Conservation (phyloP, 176 grass and related monocot species). For the Zea mays region DNA sequence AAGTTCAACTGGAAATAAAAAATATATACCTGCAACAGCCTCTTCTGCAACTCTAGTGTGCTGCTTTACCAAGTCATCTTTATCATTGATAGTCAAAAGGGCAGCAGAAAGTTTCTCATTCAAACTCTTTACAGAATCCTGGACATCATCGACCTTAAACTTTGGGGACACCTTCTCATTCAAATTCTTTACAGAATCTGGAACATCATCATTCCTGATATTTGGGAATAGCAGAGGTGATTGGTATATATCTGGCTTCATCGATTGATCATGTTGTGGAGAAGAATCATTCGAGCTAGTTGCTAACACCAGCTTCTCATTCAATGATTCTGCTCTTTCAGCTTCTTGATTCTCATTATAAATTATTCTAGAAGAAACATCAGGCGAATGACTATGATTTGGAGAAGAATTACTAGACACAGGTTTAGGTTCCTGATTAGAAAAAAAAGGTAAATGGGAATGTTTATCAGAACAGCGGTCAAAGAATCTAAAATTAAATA, state of each 20-base stretch:
- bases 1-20: constrained; percentile 2
- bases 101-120: constrained; percentile 83
- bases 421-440: constrained; percentile 51
- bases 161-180: constrained; percentile 51
- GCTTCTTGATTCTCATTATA: constrained; percentile 45
- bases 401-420: constrained; percentile 40
- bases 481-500: constrained; percentile 11
- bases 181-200: constrained; percentile 67
- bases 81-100: constrained; percentile 74
- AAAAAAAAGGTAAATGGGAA: constrained; percentile 28
- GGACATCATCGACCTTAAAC: constrained; percentile 33
- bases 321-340: constrained; percentile 38
- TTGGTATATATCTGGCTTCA: constrained; percentile 24
- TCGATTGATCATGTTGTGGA: constrained; percentile 36
- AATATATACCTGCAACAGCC: constrained; percentile 78
- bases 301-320: constrained; percentile 39
- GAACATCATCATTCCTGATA: constrained; percentile 28
- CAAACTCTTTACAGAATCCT: constrained; percentile 74
- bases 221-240: constrained; percentile 28
- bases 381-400: constrained; percentile 52
- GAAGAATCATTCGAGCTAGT: constrained; percentile 42
- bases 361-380: constrained; percentile 48
- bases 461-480: constrained; percentile 22
- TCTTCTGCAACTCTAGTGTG: constrained; percentile 96
- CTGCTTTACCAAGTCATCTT: constrained; percentile 95